Base-by-base conservation (phyloP, 768 basidiomycete species). In the Pholiota molesta region DNA sequence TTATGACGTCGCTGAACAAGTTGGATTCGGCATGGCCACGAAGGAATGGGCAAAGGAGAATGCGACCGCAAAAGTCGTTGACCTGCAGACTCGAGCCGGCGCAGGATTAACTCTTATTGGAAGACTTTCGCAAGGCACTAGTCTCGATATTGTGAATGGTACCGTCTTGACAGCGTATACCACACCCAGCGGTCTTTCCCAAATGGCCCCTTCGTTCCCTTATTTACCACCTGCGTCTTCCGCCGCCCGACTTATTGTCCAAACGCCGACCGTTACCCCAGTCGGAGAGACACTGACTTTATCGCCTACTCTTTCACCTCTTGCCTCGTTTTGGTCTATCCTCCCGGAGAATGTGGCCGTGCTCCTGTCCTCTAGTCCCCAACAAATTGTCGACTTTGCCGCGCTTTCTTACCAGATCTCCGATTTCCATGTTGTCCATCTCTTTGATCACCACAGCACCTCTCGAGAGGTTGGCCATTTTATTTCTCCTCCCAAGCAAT, bases 391-490 rank as follows among this genome's bases (percentile, higher is more conserved):
- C 52, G 90, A 94, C 68, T 84, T 94, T 59, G 85, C 95, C 2
- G 69, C 84, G 28, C 80, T 94, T 52, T 81, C 94, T n/a, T 95
- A 95, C 78, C 81, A 80, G 61, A 74, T 91, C 54, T 80, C 81
- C 16, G 72, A 77, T 19, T 83, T 78, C 44, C 93, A 97, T 74
- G 87, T 92, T 60, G 82, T 95, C 59, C 95, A 98, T 73, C 77
- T 98, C 44, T 95, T 99, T 71, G 95, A 99, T 74, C 92, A 97
- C 67, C 83, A 92, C 70, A 86, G 86, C 63, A 81, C 87, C 33
- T 81, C 88, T 35, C 88, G 97, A 26, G 95, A 99, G 75, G 77
- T 85, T 35, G 86, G 91, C 2, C 83, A 87, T 57, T 69, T 79
- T 35, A 74, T 86, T 39, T 67, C 74, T 28, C 79, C 81, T 2